A percentile compares a stretch with the other conserved stretches of the same genome.
Evolutionary conservation across 106 monocot genomes (phyloP).

Genomic region (Dioscorea zingiberensis): DNA sequence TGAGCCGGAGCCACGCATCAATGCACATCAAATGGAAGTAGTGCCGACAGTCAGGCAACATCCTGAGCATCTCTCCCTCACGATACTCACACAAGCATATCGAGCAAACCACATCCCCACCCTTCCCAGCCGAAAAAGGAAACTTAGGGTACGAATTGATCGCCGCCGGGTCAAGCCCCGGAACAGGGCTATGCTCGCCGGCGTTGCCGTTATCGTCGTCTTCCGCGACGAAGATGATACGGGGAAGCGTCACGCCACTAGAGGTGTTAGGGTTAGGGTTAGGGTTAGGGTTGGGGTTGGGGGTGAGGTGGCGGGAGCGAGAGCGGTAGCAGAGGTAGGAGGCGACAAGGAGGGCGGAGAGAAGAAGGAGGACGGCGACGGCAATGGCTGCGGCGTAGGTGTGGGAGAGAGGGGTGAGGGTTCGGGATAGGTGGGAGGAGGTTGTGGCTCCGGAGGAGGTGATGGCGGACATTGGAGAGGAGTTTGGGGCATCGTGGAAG

Average conservation of each 20-base stretch:
- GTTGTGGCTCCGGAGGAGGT: background rate
- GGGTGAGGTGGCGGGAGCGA: background rate
- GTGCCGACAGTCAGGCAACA: constrained; percentile 66
- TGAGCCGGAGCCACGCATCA: constrained; percentile 58
- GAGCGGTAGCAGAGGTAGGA: constrained; percentile 55
- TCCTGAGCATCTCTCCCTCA: constrained; percentile 63
- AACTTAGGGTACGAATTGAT: constrained; percentile 63
- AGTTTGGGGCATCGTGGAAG: background rate
- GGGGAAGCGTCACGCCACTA: constrained; percentile 28
- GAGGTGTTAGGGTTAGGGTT: background rate
- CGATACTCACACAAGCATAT: constrained; percentile 62
- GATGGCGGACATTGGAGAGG: background rate
- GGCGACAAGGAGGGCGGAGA: constrained; percentile 43
- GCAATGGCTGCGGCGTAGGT: constrained; percentile 62
- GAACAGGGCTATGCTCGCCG: background rate
- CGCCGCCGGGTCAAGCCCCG: constrained; percentile 48
- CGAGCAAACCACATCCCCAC: constrained; percentile 31
- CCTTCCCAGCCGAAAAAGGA: constrained; percentile 22
- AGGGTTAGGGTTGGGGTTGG: background rate
- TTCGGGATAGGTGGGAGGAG: background rate
- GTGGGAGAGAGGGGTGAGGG: constrained; percentile 4
- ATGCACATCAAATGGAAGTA: constrained; percentile 53
- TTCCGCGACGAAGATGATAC: constrained; percentile 58
- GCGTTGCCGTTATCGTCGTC: constrained; percentile 24
- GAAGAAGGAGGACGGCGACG: constrained; percentile 41